Conservation (phyloP, 2,329 filamentous ascomycete genomes). For the Cordyceps farinosa region DNA sequence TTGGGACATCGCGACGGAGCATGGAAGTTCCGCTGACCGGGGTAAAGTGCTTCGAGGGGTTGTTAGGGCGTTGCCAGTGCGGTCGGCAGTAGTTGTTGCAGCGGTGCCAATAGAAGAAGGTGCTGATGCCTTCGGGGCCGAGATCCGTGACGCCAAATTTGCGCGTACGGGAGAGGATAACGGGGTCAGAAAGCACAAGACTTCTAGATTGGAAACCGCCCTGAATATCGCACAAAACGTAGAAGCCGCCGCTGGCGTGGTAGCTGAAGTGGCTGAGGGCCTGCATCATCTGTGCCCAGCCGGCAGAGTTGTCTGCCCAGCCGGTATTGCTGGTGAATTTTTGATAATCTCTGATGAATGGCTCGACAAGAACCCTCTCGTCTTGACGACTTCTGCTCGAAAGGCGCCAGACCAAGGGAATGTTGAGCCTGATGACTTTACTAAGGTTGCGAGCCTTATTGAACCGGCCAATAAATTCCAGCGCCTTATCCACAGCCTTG, state of each 20-base stretch:
- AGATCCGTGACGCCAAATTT: constrained; percentile 39
- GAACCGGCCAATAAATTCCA: constrained; percentile 33
- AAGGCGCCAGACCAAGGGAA: background rate
- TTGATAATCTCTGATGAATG: constrained; percentile 40
- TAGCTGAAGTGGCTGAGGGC: constrained; percentile 44
- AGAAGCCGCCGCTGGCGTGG: constrained; percentile 34
- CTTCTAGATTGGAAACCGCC: constrained; percentile 37
- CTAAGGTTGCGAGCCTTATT: constrained; percentile 30
- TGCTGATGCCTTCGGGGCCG: constrained; percentile 35
- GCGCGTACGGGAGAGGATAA: constrained; percentile 36
- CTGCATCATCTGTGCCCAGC: constrained; percentile 38
- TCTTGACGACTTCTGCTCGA: constrained; percentile 17
- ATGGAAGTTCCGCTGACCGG: background rate
- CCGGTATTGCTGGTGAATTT: constrained; percentile 45
- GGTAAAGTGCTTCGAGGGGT: background rate
- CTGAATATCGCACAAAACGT: constrained; percentile 41
- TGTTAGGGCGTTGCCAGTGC: constrained; percentile 5
- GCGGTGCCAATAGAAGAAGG: constrained; percentile 37
- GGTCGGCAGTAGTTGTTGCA: constrained; percentile 33
- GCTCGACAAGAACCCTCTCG: constrained; percentile 30
- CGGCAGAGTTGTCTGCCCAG: constrained; percentile 30
- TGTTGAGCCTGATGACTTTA: constrained; percentile 28
- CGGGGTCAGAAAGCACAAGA: constrained; percentile 39
- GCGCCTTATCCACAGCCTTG: background rate
- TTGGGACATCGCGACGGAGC: background rate